Percentiles rank a stretch among this genome's conserved stretches.
These are phyloP conservation scores for Candida suzukii DNA, from an alignment of 805 yeast species.

Conservation along the genomic window DNA sequence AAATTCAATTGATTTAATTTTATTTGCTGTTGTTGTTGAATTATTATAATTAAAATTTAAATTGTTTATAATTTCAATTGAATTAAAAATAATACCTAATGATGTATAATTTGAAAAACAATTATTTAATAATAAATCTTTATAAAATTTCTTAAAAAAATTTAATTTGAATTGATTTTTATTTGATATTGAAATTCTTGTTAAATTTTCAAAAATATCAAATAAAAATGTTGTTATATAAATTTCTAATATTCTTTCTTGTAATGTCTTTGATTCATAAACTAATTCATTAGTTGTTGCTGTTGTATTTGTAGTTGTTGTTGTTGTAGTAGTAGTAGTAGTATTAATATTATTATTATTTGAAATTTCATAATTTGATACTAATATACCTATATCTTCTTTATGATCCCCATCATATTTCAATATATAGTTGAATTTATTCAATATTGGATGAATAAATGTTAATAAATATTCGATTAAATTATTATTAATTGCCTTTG, in stretches of 20 bases:
- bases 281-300: neutral
- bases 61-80: constrained; percentile 45
- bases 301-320: neutral
- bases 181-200: constrained; percentile 14
- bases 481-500: constrained; percentile 45
- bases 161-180: constrained; percentile 14
- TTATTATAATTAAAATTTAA: too few species aligned
- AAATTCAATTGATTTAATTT: constrained; percentile 8
- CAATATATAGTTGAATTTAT: constrained; percentile 17
- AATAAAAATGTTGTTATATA: constrained; percentile 42
- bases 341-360: neutral
- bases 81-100: constrained; percentile 41
- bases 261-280: constrained; percentile 25
- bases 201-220: constrained; percentile 49
- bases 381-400: neutral
- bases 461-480: constrained; percentile 26
- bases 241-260: constrained; percentile 40
- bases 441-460: constrained; percentile 18
- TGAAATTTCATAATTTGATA: neutral
- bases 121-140: constrained; percentile 26
- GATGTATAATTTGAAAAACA: constrained; percentile 48
- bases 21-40: constrained; percentile 8
- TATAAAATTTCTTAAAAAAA: constrained; percentile 27
- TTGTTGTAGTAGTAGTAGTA: neutral
- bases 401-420: constrained; percentile 17